Base-by-base conservation (phyloP, 306 rosid genomes). In the Quillaja saponaria region DNA sequence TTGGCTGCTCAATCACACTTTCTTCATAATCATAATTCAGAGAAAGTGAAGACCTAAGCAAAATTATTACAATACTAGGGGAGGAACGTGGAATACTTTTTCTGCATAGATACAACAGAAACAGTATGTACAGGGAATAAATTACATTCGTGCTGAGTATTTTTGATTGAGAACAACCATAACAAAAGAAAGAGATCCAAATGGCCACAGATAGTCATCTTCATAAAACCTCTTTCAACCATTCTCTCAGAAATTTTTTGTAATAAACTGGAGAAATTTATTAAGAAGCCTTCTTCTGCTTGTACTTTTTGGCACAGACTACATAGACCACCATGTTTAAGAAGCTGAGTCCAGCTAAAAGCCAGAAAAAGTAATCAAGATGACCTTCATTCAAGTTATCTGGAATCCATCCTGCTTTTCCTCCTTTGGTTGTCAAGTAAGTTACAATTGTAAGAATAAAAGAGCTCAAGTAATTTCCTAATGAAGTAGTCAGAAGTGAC, bases 391-490 rank as follows among this genome's bases (percentile, higher is more conserved):
- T 92, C 83, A 89, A 66, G 76, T 92, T 92, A 73, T 92, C 89
- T 0, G 95, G 72, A 68, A 92, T 92, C 99, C 99, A 92, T 48
- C 96, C 96, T 6, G 74, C 14, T 5, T 49, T 64, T 64, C 95
- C 95, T 1, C 82, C 78, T 45, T 34, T 75, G 35, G 95, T 85
- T 11, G 95, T 81, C 11, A 88, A 71, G 82, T 88, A 92, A 56
- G 86, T 85, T n/a, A 89, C 95, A 1, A 89, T 0, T 2, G 96
- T 89, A 14, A 92, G 81, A 74, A 89, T 89, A 45, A 92, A 81
- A 3, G 96, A 76, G 72, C 99, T 92, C 70, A 89, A 57, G 78
- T 92, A 89, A 61, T 89, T 92, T 39, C 99, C 99, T 53, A 92
- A 54, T 1, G 94, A 67, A 62, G 34, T 89, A 3, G 96, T 92